Conservation (phyloP, 495 filamentous ascomycete genomes). For the Neurospora intermedia region DNA sequence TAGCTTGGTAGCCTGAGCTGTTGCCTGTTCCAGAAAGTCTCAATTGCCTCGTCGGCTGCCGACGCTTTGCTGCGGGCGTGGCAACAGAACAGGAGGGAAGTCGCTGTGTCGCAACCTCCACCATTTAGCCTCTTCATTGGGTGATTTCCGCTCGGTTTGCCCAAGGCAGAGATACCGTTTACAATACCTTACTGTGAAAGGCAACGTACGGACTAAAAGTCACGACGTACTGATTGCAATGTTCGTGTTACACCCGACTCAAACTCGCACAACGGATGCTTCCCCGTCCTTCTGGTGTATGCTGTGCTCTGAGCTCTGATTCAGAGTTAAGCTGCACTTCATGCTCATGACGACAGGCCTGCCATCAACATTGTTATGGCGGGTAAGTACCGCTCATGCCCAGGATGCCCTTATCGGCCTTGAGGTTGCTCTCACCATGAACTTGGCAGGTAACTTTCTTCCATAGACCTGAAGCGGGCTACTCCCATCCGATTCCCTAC, state of each 20-base stretch:
- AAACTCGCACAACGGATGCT: conserved; percentile 3
- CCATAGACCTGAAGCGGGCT: not conserved
- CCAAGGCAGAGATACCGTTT: not conserved
- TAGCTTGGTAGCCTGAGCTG: not conserved
- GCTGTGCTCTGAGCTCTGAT: not conserved
- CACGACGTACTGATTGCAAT: not conserved
- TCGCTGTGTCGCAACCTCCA: not conserved
- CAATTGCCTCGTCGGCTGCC: not conserved
- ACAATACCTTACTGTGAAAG: not conserved
- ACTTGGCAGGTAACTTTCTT: not conserved
- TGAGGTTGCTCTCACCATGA: not conserved
- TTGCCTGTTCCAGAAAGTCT: not conserved
- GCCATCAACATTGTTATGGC: not conserved
- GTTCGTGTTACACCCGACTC: not conserved
- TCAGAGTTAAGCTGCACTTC: not conserved
- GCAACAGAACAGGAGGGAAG: not conserved
- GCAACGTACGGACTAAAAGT: not conserved
- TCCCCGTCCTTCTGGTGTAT: not conserved
- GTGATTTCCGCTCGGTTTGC: not conserved
- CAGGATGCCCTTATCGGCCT: not conserved
- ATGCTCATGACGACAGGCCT: not conserved
- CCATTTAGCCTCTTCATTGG: not conserved
- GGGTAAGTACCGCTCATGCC: not conserved
- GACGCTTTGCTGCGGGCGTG: not conserved
- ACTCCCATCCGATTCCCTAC: not conserved